Percentiles rank a stretch among this genome's conserved stretches.
These are phyloP conservation scores for Trichoderma brevicompactum DNA, from an alignment of 2,329 filamentous ascomycete genomes.

Conservation along the genomic window DNA sequence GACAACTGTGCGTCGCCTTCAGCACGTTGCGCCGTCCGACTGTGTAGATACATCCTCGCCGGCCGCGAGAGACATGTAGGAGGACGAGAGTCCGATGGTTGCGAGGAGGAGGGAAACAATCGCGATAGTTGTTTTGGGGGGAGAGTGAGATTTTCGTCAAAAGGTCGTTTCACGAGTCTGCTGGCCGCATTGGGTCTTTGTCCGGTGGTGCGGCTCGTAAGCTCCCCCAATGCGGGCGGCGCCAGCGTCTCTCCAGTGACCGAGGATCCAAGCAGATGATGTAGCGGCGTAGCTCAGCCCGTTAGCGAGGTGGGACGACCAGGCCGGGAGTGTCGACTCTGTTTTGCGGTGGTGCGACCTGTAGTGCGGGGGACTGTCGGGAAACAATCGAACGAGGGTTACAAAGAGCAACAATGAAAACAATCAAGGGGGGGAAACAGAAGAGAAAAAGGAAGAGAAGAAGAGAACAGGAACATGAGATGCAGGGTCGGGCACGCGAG, in stretches of 20 bases:
- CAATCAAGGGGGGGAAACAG: background rate
- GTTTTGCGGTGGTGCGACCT: background rate
- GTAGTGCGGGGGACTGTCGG: slow-evolving; percentile 7
- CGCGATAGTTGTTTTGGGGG: background rate
- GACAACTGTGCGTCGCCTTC: slow-evolving; percentile 17
- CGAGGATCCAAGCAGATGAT: slow-evolving; percentile 24
- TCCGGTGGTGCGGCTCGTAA: slow-evolving; percentile 15
- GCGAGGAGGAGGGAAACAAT: background rate
- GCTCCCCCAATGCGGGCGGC: slow-evolving; percentile 9
- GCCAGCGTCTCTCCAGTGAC: slow-evolving; percentile 25
- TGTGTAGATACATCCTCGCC: slow-evolving; percentile 27
- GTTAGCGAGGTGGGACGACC: slow-evolving; percentile 25
- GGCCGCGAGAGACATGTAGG: slow-evolving; percentile 26
- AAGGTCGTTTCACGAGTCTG: slow-evolving; percentile 16
- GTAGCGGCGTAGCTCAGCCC: slow-evolving; percentile 14
- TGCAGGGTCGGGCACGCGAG: background rate
- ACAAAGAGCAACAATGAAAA: background rate
- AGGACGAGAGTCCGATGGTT: slow-evolving; percentile 14
- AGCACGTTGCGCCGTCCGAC: slow-evolving; percentile 26
- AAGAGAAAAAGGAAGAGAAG: background rate
- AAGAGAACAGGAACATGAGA: slow-evolving; percentile 1
- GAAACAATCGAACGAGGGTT: slow-evolving; percentile 2
- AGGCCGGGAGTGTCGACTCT: slow-evolving; percentile 8
- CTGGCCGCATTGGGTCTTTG: slow-evolving; percentile 21
- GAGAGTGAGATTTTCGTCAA: slow-evolving; percentile 14